Base-by-base conservation (phyloP, 2,329 filamentous ascomycete genomes). In the Nannizziopsis barbatae region DNA sequence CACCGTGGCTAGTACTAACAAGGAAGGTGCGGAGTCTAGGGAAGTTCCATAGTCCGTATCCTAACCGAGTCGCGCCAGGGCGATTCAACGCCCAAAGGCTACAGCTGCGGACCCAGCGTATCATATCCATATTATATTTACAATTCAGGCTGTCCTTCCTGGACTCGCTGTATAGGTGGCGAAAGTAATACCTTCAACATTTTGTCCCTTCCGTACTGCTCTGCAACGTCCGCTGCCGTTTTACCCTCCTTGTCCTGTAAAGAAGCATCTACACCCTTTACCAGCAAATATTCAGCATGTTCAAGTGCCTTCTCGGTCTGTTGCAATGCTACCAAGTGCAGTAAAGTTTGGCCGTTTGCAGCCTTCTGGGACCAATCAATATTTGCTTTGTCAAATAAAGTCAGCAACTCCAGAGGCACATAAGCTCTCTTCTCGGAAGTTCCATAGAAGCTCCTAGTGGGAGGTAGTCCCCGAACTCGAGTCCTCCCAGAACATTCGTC, bases 171-270 rank as follows among this genome's bases (percentile, higher is more conserved):
- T n/a, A n/a, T n/a, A n/a, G n/a, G n/a, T 42, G 32, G 44, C 31
- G 44, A 27, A 20, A 27, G 37, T 42, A 48, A 48, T 18, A 48
- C 14, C 30, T 33, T 42, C 22, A 48, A 22, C 37, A 48, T 48
- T 42, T 48, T 18, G 18, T 48, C 45, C 37, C 45, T 48, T 42
- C 38, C 45, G 42, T 48, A 48, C 30, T 48, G 45, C 45, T 48
- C 45, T 38, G 45, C 45, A 17, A 48, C 22, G 42, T 42, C 45
- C 31, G 38, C 45, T 35, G 45, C 45, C 31, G 22, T 35, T 41
- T 42, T 48, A 27, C 30, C 38, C 22, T 48, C 45, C 37, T 42
- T 38, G 38, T 48, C 45, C 38, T 41, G 41, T 22, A 36, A 37
- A 33, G 45, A 41, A 27, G 30, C 45, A 42, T 48, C 45, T 18